Base-by-base conservation (phyloP, 2,329 filamentous ascomycete genomes). In the Coccinonectria pachysandricola region DNA sequence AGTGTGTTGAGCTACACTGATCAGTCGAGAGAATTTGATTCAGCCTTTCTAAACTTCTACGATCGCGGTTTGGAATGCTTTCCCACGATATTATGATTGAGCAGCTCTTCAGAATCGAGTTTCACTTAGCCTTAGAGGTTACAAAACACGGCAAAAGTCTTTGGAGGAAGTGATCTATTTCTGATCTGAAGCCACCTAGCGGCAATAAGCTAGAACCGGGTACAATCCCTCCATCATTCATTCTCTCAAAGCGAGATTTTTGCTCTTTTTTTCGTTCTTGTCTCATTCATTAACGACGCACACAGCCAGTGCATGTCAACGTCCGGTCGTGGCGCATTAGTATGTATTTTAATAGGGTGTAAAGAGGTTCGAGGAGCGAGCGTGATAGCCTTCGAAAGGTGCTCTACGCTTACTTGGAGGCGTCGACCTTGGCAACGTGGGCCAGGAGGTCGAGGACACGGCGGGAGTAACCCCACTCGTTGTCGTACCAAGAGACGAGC, bases 381-480 rank as follows among this genome's bases (percentile, higher is more conserved):
- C n/a, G n/a, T n/a, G n/a, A n/a, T n/a, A n/a, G n/a, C n/a, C n/a
- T n/a, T n/a, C n/a, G n/a, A n/a, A n/a, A n/a, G n/a, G n/a, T n/a
- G n/a, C n/a, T 44, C 34, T 42, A 26, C 40, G 32, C 41, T 56
- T 64, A 69, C 48, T 71, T 64, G 56, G 58, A 54, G 51, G 55
- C 70, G 52, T 87, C 82, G 42, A 79, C 77, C 71, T 83, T 82
- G 62, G 80, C 68, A 52, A 87, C 72, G 71, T 86, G 80, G 64
- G 71, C 68, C 58, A 75, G 57, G 51, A 91, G 80, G 65, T 91
- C 82, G 48, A 87, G 68, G 53, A 87, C 82, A 76, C 82, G 91
- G 70, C 87, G 87, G 63, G 83, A 92, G 81, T 98, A 96, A 56
- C 87, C 91, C 86, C 87, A 95, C 77, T 96, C 88, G 75, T 96